Base-by-base conservation (phyloP, 371 early-diverging fungal genomes). In the Lichtheimia ramosa region DNA sequence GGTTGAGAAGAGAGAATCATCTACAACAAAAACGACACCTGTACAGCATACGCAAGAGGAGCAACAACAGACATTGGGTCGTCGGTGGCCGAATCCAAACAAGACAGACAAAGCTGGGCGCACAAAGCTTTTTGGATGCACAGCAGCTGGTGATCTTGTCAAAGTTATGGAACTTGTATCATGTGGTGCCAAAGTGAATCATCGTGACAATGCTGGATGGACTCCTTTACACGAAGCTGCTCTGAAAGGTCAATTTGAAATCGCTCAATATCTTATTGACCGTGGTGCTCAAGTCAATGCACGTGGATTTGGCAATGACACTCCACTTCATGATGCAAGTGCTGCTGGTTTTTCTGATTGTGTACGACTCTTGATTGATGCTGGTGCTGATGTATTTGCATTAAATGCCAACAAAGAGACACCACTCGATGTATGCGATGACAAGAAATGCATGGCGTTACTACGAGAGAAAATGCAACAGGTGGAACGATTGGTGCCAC, bases 301-400 rank as follows among this genome's bases (percentile, higher is more conserved):
- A 0, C 64, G 75, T 43, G 89, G 86, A 27, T 71, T 75, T 41
- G 87, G 89, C 50, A 78, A 84, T 48, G 86, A 86, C 50, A 90
- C 93, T 10, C 87, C 95, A 15, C 58, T 95, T 39, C 94, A 93
- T 70, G 92, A 92, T 73, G 92, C 92, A 8, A 81, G 87, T 20
- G 71, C 86, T 28, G 86, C 88, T 60, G 90, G 88, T 0, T 82
- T 84, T 43, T 57, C 75, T 12, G 83, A 85, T 21, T 73, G 77
- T 58, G 87, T 89, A 2, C 70, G 81, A 54, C 56, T 84, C 7
- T 66, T 94, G 16, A 61, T 88, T 2, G 66, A 81, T 18, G 61
- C 75, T 13, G 89, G 87, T 7, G 89, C 89, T 6, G 81, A 89
- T 64, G 77, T 83, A 0, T 70, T 77, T 63, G 82, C 83, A 14